phyloP scores from a whole-genome alignment of 257 asterid genomes.

The Solanum virginianum region DNA sequence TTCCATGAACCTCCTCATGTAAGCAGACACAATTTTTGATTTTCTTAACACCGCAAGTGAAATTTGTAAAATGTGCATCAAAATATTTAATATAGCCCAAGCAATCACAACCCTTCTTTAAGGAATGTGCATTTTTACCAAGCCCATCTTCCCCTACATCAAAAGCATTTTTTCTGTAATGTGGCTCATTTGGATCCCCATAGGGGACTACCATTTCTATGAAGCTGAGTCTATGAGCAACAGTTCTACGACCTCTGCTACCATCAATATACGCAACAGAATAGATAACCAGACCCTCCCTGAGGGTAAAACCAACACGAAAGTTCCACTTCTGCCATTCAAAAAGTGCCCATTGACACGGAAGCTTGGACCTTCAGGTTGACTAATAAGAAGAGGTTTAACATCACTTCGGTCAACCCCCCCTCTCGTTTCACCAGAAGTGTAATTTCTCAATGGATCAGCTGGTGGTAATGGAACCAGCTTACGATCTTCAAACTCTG shows the following conservation, averaged over 20 bases:
- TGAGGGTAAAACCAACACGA: slow-evolving; percentile 19
- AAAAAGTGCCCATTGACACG: slow-evolving; percentile 16
- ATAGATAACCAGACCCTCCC: slow-evolving; percentile 17
- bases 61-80: slow-evolving; percentile 18
- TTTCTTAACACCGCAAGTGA: slow-evolving; percentile 16
- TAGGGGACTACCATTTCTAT: slow-evolving; percentile 33
- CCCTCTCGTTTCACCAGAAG: slow-evolving; percentile 17
- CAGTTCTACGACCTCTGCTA: slow-evolving; percentile 20
- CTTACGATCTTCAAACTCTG: slow-evolving; percentile 45
- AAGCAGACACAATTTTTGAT: slow-evolving; percentile 20
- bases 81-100: slow-evolving; percentile 18
- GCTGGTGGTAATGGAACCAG: slow-evolving; percentile 51
- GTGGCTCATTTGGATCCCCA: slow-evolving; percentile 25
- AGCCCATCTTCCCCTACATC: slow-evolving; percentile 28
- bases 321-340: no score
- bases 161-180: slow-evolving; percentile 20
- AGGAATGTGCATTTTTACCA: slow-evolving; percentile 19
- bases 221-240: slow-evolving; percentile 22
- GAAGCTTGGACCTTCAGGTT: slow-evolving; percentile 24
- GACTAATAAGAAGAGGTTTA: slow-evolving; percentile 13
- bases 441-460: slow-evolving; percentile 26
- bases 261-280: slow-evolving; percentile 24
- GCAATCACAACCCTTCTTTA: slow-evolving; percentile 24
- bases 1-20: slow-evolving; percentile 26
- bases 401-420: slow-evolving; percentile 26